These are phyloP conservation scores for Kurtzmaniella quercitrusa DNA, from an alignment of 1,139 yeast genomes.

Conservation along the genomic window DNA sequence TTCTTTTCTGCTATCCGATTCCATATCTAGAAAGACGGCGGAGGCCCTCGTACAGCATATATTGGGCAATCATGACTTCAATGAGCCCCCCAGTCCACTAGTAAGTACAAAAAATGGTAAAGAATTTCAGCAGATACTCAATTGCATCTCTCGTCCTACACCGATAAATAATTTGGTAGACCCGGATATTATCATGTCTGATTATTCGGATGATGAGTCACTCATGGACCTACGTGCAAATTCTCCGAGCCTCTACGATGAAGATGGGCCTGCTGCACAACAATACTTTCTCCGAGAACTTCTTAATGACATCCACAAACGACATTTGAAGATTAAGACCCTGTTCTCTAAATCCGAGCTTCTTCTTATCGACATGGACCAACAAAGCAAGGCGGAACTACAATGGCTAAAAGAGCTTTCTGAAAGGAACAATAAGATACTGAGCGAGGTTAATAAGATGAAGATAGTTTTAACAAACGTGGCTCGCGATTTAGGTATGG, in stretches of 20 bases:
- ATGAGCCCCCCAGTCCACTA: background rate
- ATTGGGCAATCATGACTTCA: background rate
- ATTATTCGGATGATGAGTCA: conserved; percentile 4
- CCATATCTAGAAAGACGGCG: background rate
- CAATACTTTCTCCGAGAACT: conserved; percentile 5
- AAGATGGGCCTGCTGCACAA: background rate
- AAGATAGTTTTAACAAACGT: background rate
- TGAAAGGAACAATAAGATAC: background rate
- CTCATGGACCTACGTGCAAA: conserved; percentile 5
- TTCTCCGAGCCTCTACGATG: conserved; percentile 8
- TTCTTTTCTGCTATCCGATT: background rate
- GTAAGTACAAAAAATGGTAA: background rate
- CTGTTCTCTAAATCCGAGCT: conserved; percentile 5
- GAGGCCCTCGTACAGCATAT: background rate
- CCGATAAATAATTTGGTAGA: background rate
- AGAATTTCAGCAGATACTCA: too few relatives aligned
- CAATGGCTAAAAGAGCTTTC: background rate
- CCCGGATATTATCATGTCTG: background rate
- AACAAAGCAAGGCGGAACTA: conserved; percentile 4
- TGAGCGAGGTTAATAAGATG: background rate
- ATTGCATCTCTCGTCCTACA: background rate
- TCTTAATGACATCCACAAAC: conserved; percentile 5
- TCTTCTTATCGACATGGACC: conserved; percentile 1
- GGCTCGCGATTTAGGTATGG: background rate
- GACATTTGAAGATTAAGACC: conserved; percentile 3